Evolutionary conservation across 495 filamentous ascomycete species (phyloP).

Genomic region (Xylaria scruposa): DNA sequence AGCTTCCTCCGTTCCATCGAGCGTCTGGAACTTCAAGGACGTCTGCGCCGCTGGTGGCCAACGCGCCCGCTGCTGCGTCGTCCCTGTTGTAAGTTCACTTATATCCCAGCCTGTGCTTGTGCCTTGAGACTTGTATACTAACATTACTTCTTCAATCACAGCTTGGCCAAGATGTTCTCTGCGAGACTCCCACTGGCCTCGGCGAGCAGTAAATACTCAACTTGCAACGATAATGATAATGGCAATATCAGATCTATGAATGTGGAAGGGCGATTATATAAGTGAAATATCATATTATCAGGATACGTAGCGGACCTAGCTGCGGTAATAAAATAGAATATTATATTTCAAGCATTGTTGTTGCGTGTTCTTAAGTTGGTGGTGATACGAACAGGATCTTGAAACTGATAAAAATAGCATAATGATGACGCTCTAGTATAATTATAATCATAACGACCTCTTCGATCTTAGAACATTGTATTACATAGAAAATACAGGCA

Average conservation of each 20-base stretch:
- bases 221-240: neutral
- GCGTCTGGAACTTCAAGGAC: constrained; percentile 14
- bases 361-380: neutral
- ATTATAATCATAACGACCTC: neutral
- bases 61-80: constrained; percentile 27
- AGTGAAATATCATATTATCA: neutral
- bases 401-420: neutral
- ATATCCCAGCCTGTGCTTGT: neutral
- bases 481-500: too few species aligned
- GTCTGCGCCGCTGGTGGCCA: constrained; percentile 25
- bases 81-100: constrained; percentile 29
- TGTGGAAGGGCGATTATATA: neutral
- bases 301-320: neutral
- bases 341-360: neutral
- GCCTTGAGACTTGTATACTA: neutral
- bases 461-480: neutral
- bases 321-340: neutral
- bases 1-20: constrained; percentile 17
- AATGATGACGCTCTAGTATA: neutral
- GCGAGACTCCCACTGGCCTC: constrained; percentile 19
- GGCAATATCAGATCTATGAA: neutral
- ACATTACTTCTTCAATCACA: constrained; percentile 6
- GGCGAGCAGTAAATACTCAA: constrained; percentile 2
- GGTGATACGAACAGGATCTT: neutral
- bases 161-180: constrained; percentile 26